phyloP scores from a whole-genome alignment of 2,329 filamentous ascomycete species.

The Pestalotiopsis sp. region DNA sequence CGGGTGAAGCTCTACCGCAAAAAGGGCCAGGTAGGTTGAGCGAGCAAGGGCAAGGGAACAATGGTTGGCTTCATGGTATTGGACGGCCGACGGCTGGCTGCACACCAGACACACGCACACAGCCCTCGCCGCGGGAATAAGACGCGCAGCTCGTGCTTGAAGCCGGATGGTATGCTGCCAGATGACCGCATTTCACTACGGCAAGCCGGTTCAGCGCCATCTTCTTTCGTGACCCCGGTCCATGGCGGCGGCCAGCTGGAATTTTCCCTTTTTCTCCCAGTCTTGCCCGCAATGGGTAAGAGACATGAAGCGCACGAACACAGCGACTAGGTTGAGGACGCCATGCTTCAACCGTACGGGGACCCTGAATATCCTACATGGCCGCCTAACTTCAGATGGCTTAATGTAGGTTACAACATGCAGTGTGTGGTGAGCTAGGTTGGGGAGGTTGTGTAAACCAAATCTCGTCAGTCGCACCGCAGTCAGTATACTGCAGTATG shows the following conservation, averaged over 20 bases:
- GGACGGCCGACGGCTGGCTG: slow-evolving; percentile 6
- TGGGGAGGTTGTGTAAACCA: no score
- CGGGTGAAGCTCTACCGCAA: slow-evolving; percentile 10
- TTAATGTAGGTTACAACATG: no score
- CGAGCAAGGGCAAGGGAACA: background rate
- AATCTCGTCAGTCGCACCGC: background rate
- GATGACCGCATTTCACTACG: background rate
- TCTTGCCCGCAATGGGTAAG: background rate
- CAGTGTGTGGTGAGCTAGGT: no score
- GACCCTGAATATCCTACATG: background rate
- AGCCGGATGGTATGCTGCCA: slow-evolving; percentile 2
- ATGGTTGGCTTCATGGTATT: slow-evolving; percentile 5
- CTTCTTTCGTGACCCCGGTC: background rate
- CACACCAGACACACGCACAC: background rate
- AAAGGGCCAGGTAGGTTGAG: slow-evolving; percentile 13
- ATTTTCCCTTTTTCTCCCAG: background rate
- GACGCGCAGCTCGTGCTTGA: slow-evolving; percentile 1
- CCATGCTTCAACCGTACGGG: background rate
- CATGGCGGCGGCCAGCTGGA: background rate
- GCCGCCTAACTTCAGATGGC: no score
- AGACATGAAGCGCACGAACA: background rate
- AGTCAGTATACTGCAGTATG: background rate
- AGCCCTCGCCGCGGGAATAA: background rate
- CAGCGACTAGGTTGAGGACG: background rate
- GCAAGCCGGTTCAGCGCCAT: background rate